These are phyloP conservation scores for Saccharomycopsis schoenii DNA, from an alignment of 805 yeast genomes.

Conservation along the genomic window DNA sequence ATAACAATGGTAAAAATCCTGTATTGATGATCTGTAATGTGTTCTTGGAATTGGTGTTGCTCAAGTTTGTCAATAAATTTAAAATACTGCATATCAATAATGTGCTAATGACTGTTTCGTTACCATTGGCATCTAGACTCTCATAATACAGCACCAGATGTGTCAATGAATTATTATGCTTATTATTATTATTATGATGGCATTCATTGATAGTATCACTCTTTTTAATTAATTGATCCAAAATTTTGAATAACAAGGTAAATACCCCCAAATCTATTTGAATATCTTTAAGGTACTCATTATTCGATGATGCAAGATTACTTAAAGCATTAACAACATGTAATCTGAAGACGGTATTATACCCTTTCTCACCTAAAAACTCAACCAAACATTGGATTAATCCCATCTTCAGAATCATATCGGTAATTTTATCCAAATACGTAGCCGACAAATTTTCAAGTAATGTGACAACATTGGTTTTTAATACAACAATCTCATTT, in stretches of 20 bases:
- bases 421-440: conserved; percentile 4
- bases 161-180: neutral
- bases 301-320: conserved; percentile 7
- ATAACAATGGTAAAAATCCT: conserved; percentile 13
- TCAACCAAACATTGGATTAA: conserved; percentile 9
- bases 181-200: neutral
- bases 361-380: conserved; percentile 4
- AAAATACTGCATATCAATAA: neutral
- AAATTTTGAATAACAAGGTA: conserved; percentile 2
- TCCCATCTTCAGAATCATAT: conserved; percentile 7
- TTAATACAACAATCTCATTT: conserved; percentile 2
- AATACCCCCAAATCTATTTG: conserved; percentile 10
- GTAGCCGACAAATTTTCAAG: conserved; percentile 8
- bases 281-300: conserved; percentile 12
- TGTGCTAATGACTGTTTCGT: neutral
- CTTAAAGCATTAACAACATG: conserved; percentile 6
- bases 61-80: conserved; percentile 6
- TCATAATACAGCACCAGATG: neutral
- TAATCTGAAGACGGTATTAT: conserved; percentile 1
- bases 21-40: conserved; percentile 13
- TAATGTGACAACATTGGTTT: conserved; percentile 4
- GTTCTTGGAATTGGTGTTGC: conserved; percentile 12
- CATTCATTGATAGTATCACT: neutral
- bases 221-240: neutral
- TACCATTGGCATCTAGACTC: neutral